Evolutionary conservation across 148 eudicot genomes (phyloP).

Genomic region (Vaccinium darrowii): DNA sequence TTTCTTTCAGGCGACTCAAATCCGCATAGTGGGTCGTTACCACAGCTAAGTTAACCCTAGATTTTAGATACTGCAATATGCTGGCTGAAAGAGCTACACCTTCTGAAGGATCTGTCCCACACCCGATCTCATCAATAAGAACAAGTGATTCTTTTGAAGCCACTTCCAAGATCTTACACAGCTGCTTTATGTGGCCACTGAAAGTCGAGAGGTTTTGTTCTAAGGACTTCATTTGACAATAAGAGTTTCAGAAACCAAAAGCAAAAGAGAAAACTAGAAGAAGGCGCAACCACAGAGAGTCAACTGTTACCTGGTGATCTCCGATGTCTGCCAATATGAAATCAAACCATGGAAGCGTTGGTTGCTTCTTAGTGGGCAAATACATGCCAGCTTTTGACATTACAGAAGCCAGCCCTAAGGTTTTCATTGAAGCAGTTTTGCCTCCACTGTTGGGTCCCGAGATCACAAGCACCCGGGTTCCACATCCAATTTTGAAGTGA

Average conservation of each 20-base stretch:
- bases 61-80: constrained; percentile 83
- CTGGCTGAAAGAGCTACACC: constrained; percentile 90
- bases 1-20: constrained; percentile 65
- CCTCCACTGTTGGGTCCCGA: constrained; percentile 99
- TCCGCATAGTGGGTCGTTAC: constrained; percentile 96
- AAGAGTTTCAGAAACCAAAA: constrained; percentile 21
- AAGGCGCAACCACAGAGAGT: not conserved
- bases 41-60: constrained; percentile 72
- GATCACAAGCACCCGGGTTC: constrained; percentile 72
- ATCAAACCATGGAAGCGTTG: constrained; percentile 94
- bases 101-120: constrained; percentile 98
- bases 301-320: constrained; percentile 75
- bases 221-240: constrained; percentile 63
- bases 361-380: constrained; percentile 66
- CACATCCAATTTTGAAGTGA: constrained; percentile 61
- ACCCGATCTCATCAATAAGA: constrained; percentile 89
- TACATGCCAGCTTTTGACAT: constrained; percentile 97
- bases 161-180: constrained; percentile 71
- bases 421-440: constrained; percentile 98
- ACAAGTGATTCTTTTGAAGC: constrained; percentile 76
- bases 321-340: constrained; percentile 92
- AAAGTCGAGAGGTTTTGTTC: constrained; percentile 95
- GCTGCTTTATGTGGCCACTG: constrained; percentile 83
- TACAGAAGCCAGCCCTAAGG: constrained; percentile 73
- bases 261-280: constrained; percentile 9